Evolutionary conservation across 2,329 filamentous ascomycete species (phyloP).

Genomic region (Fragosphaeria purpurea): DNA sequence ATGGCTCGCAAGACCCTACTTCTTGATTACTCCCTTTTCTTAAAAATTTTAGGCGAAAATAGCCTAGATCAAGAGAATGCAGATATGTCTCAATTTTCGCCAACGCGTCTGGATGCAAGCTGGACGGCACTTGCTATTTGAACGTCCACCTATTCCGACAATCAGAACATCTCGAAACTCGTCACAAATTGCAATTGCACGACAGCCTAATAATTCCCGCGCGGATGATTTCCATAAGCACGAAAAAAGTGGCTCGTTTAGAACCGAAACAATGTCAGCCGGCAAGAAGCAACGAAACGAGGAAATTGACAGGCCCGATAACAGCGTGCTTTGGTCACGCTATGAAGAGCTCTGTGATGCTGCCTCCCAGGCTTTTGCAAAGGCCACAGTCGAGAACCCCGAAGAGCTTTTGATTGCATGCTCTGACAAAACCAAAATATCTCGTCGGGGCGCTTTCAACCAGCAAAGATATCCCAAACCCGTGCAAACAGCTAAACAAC

Average conservation of each 20-base stretch:
- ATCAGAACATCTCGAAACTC: neutral
- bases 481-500: no score
- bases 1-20: no score
- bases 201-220: neutral
- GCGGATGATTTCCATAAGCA: neutral
- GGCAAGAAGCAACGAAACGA: neutral
- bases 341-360: slow-evolving; percentile 9
- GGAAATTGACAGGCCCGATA: neutral
- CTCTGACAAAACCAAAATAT: no score
- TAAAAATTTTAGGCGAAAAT: no score
- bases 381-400: no score
- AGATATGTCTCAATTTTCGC: slow-evolving; percentile 7
- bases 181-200: neutral
- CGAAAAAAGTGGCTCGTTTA: no score
- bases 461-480: no score
- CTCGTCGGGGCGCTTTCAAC: no score
- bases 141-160: no score
- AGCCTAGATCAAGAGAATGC: slow-evolving; percentile 4
- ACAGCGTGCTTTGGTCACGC: neutral
- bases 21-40: no score
- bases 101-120: slow-evolving; percentile 7
- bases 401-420: no score
- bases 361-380: neutral
- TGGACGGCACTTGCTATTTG: slow-evolving; percentile 1
- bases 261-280: no score